phyloP scores from a whole-genome alignment of 345 rosid species.

The Luvunga scandens region DNA sequence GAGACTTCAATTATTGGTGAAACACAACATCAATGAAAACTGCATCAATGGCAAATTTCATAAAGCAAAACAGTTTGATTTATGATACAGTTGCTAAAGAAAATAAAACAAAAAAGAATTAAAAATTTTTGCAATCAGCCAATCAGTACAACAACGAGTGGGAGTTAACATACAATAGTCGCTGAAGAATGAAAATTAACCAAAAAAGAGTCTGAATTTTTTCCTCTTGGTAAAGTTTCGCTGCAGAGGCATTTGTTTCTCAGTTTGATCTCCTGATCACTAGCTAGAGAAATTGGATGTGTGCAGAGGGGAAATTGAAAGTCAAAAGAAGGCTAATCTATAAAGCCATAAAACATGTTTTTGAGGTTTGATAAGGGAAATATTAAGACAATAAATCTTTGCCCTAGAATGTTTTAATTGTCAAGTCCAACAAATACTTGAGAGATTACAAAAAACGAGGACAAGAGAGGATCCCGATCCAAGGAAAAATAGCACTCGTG shows the following conservation, averaged over 20 bases:
- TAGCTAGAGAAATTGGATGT: not conserved
- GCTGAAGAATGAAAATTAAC: not conserved
- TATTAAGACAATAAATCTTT: not conserved
- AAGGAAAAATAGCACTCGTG: not conserved
- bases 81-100: too few relatives aligned
- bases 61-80: not conserved
- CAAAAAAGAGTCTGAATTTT: too few relatives aligned
- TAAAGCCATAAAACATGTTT: not conserved
- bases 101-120: too few relatives aligned
- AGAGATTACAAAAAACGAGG: not conserved
- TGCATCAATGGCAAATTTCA: not conserved
- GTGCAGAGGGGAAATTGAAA: not conserved
- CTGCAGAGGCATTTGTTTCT: not conserved
- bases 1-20: not conserved
- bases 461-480: not conserved
- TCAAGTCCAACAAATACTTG: not conserved
- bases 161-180: not conserved
- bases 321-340: not conserved
- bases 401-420: not conserved
- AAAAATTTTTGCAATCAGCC: not conserved
- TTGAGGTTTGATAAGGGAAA: not conserved
- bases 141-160: not conserved
- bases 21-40: not conserved
- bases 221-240: not conserved
- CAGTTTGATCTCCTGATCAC: not conserved